Evolutionary conservation across 2,329 filamentous ascomycete genomes (phyloP), one percentile per base, ranked within the genome.

Genomic region (Sporothrix protearum): DNA sequence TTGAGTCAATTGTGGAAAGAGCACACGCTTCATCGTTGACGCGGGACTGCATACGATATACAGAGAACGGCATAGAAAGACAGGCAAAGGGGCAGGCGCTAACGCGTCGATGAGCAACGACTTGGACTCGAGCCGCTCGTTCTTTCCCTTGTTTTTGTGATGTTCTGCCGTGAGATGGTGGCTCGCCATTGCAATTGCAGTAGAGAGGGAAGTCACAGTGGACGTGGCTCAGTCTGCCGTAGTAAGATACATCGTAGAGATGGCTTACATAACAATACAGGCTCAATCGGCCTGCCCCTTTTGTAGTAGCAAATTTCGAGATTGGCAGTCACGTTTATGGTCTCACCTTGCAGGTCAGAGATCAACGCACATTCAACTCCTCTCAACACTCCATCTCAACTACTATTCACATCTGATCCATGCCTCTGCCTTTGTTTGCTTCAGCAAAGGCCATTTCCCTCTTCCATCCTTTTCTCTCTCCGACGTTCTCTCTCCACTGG

Each of bases 261-360:
- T 12, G 30, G 33, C 45, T 64, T 64, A 64, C 36, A 64, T 64
- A 64, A 64, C 19, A 42, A 8, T 9, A n/a, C 59, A 28, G 5
- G n/a, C n/a, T 33, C 16, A n/a, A 19, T 19, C 28, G 6, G 2
- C 53, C 28, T 61, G 30, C 33, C 59, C 59, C 59, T 22, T 64
- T 64, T 64, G 10, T 33, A 61, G 30, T 33, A 22, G 25, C 51
- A 36, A 59, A 61, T n/a, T 63, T 64, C n/a, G 36, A 64, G 36
- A 45, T 45, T 64, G 59, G 59, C 36, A 64, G 59, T 45, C 59
- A 64, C 59, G 59, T 64, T 64, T 64, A 1, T 42, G 28, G 59
- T 64, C 59, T 45, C 36, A 45, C 36, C 36, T 63, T 28, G 22
- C 55, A 22, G 19, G 2, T n/a, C 55, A 36, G 3, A 47, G 42